Percentiles rank a stretch among this genome's conserved stretches.
phyloP scores from a whole-genome alignment of 495 filamentous ascomycete species.

The Halenospora varia region DNA sequence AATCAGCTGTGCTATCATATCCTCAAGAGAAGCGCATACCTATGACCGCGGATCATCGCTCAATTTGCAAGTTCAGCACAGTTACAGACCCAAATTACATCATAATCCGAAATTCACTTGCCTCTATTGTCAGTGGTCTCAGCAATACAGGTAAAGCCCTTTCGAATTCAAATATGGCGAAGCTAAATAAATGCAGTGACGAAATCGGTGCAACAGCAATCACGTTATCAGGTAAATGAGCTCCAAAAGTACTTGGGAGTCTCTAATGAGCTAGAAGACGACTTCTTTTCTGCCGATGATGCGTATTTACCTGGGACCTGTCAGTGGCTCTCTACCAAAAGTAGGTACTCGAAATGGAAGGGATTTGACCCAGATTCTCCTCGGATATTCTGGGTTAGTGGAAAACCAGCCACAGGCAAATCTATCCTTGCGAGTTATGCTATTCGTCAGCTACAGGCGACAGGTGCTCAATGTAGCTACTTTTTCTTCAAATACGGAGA shows the following conservation, averaged over 20 bases:
- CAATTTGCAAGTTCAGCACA: slow-evolving; percentile 42
- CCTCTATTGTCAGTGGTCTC: background rate
- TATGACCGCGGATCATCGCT: slow-evolving; percentile 43
- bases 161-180: background rate
- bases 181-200: background rate
- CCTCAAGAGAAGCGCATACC: slow-evolving; percentile 33
- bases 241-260: slow-evolving; percentile 26
- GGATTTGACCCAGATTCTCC: slow-evolving; percentile 7
- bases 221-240: slow-evolving; percentile 17
- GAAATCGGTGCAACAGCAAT: slow-evolving; percentile 7
- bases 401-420: slow-evolving; percentile 32
- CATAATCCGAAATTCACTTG: slow-evolving; percentile 30
- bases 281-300: slow-evolving; percentile 16
- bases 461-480: slow-evolving; percentile 23
- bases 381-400: slow-evolving; percentile 29
- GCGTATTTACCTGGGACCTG: slow-evolving; percentile 28
- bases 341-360: slow-evolving; percentile 23
- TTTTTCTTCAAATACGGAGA: slow-evolving; percentile 37
- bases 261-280: slow-evolving; percentile 17
- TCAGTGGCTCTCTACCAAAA: slow-evolving; percentile 27
- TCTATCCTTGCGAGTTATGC: slow-evolving; percentile 29
- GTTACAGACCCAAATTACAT: slow-evolving; percentile 38
- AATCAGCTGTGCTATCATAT: slow-evolving; percentile 43
- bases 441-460: slow-evolving; percentile 20
- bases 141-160: background rate